phyloP scores from a whole-genome alignment of 148 eudicot species.

The Rhododendron henanense region DNA sequence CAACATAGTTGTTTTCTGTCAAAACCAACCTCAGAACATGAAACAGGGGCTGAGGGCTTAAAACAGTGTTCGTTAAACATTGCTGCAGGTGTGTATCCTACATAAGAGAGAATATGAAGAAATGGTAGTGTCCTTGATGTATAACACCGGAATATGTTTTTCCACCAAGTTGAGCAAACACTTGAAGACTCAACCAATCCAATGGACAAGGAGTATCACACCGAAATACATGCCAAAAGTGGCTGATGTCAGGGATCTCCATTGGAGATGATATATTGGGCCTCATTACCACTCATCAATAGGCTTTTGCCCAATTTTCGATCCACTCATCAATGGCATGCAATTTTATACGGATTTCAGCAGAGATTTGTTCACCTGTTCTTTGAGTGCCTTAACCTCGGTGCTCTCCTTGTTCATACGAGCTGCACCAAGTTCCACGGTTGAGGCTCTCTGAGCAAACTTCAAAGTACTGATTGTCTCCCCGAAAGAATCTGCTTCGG shows the following conservation, averaged over 20 bases:
- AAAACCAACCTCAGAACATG: not conserved
- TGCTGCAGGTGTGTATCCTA: not conserved
- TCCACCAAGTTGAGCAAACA: not conserved
- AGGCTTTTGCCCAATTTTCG: not conserved
- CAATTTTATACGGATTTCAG: not conserved
- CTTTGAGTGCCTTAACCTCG: slow-evolving; percentile 69
- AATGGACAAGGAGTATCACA: not conserved
- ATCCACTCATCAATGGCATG: not conserved
- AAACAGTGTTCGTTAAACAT: not conserved
- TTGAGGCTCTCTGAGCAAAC: slow-evolving; percentile 83
- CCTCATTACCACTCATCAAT: not conserved
- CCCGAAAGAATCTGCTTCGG: slow-evolving; percentile 64
- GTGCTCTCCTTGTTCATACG: slow-evolving; percentile 56
- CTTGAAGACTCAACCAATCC: not conserved
- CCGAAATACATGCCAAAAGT: not conserved
- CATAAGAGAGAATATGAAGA: not conserved
- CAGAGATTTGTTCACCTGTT: slow-evolving; percentile 39
- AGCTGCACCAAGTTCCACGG: slow-evolving; percentile 80
- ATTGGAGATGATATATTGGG: not conserved
- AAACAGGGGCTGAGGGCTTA: not conserved
- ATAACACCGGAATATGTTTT: not conserved
- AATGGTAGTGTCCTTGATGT: not conserved
- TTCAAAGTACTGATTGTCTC: slow-evolving; percentile 73
- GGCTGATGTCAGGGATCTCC: not conserved
- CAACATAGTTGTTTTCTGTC: not conserved